Percentiles rank a stretch among this genome's conserved stretches.
Conservation (phyloP, 2,329 filamentous ascomycete genomes). For the Didymosphaeria variabile region DNA sequence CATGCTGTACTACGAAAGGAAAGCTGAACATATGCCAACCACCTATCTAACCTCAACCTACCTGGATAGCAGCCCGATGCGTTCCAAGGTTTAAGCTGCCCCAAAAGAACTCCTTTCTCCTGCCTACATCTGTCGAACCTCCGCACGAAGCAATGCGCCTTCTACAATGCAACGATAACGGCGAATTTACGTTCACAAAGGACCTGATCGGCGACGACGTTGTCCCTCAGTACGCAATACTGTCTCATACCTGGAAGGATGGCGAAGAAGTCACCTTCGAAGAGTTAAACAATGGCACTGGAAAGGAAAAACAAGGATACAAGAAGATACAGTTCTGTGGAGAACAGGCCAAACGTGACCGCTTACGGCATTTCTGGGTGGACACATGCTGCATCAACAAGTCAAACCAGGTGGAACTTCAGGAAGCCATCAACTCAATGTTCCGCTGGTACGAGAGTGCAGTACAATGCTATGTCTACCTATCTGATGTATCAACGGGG, state of each 20-base stretch:
- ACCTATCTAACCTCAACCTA: no score
- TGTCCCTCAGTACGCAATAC: neutral
- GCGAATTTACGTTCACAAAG: neutral
- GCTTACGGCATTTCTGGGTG: neutral
- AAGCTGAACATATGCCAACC: no score
- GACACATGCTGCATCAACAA: neutral
- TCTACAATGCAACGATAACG: neutral
- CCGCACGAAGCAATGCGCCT: neutral
- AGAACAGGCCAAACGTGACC: neutral
- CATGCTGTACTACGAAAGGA: no score
- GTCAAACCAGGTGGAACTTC: neutral
- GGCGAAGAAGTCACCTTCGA: neutral
- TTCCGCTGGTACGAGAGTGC: neutral
- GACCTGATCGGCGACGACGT: neutral
- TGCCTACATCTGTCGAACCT: no score
- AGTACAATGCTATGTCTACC: neutral
- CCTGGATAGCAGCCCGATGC: no score
- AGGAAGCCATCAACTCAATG: neutral
- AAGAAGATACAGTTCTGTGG: neutral
- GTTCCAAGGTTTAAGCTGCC: no score
- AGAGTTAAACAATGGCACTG: neutral
- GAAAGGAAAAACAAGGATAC: neutral
- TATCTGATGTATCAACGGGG: neutral
- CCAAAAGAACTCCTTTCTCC: no score
- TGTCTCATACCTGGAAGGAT: slow-evolving; percentile 5